Base-by-base conservation (phyloP, 2,329 filamentous ascomycete genomes). In the Penicillium sp. region DNA sequence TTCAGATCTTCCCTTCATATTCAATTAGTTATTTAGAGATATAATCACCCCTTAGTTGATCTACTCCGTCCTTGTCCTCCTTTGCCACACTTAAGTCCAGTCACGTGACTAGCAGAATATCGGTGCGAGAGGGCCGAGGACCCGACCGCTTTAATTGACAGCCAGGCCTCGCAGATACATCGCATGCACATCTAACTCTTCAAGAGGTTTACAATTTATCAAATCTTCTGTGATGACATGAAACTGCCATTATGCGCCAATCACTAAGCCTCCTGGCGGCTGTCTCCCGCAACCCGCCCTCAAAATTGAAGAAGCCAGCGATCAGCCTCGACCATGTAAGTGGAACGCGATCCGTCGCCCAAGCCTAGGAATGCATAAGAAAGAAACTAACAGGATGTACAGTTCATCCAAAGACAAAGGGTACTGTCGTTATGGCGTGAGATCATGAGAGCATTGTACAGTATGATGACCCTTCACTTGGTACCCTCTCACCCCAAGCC, bases 381-480 rank as follows among this genome's bases (percentile, higher is more conserved):
- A 53, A 2, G 3, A 58, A 56, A 42, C 64, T 68, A 62, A 67
- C 37, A 28, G 24, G 10, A 4, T 3, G 24, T 38, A 24, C 35
- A 79, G 77, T 82, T 82, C 47, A 75, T 82, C 38, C 77, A 80
- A 65, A 74, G 77, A 56, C 77, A 80, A 55, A 75, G 79, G 8
- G 78, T 78, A 0, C 63, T 82, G n/a, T 61, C 72, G n/a, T 66
- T 82, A 9, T 82, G 78, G 75, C 75, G 79, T 17, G 76, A 79
- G 35, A 79, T 82, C 37, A 67, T 79, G 12, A 70, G 80, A 53
- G 73, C 76, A 42, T 66, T 80, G 53, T 73, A 79, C 61, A 79
- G 78, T 76, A 68, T 63, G 71, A 66, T 58, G 35, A 3, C 35
- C 24, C 24, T 7, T 8, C 3, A 19, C 37, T 19, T 30, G 5